Conservation (phyloP, 2,329 filamentous ascomycete genomes). For the Pseudocercospora fijiensis region DNA sequence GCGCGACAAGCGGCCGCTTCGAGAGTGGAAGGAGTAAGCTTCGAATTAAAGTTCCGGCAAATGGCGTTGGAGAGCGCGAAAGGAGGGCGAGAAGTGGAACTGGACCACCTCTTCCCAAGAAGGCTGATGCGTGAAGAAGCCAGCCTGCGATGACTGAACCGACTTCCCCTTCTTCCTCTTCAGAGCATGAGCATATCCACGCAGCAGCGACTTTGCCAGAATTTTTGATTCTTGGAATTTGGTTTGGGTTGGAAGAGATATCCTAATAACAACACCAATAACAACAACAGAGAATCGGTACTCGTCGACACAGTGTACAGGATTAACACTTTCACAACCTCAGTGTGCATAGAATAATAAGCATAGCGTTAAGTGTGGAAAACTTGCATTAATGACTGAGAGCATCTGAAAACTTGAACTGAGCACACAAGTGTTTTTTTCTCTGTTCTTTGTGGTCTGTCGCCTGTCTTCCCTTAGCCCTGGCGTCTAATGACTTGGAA, state of each 20-base stretch:
- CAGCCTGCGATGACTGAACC: neutral
- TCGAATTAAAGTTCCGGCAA: constrained; percentile 43
- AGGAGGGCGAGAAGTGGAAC: constrained; percentile 62
- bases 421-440: no score
- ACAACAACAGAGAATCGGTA: neutral
- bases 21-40: constrained; percentile 41
- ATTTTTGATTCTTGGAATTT: neutral
- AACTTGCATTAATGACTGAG: neutral
- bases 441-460: no score
- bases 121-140: constrained; percentile 17
- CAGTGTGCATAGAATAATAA: neutral
- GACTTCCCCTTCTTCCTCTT: neutral
- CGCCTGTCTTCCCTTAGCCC: no score
- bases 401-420: neutral
- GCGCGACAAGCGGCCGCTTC: constrained; percentile 61
- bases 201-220: no score
- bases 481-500: no score
- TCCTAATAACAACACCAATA: neutral
- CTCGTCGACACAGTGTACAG: neutral
- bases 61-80: constrained; percentile 57
- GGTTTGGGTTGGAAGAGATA: neutral
- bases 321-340: neutral
- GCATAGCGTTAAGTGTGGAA: neutral
- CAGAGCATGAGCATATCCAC: neutral
- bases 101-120: constrained; percentile 47